These are phyloP conservation scores for Sporothrix brunneoviolacea DNA, from an alignment of 2,329 filamentous ascomycete genomes.

Conservation along the genomic window DNA sequence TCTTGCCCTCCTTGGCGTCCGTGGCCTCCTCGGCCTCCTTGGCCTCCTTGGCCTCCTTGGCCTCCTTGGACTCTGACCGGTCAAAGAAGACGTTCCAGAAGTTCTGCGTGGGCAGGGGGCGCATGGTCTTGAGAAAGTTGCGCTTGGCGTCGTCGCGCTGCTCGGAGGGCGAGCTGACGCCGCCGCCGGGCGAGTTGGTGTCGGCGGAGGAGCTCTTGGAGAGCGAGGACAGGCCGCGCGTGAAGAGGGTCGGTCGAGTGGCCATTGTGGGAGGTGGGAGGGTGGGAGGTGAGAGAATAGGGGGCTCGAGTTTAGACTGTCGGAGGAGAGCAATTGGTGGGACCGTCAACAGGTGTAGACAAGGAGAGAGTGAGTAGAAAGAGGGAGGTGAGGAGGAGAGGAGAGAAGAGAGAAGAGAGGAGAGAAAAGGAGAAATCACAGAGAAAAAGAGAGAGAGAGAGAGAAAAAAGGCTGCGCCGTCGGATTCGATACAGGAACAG, in stretches of 20 bases:
- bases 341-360: too few species aligned
- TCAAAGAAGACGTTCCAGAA: conserved; percentile 71
- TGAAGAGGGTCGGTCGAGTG: conserved; percentile 51
- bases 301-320: too few species aligned
- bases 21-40: background rate
- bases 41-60: background rate
- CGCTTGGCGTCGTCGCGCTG: conserved; percentile 74
- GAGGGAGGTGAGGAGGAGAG: too few species aligned
- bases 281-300: background rate
- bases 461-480: too few species aligned
- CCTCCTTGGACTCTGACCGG: too few species aligned
- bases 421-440: too few species aligned
- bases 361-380: too few species aligned
- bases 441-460: too few species aligned
- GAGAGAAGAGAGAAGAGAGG: too few species aligned
- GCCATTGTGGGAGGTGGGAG: conserved; percentile 37
- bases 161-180: conserved; percentile 61
- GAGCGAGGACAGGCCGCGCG: conserved; percentile 55
- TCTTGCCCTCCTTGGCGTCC: background rate
- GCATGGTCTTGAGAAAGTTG: conserved; percentile 70
- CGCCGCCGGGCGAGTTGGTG: conserved; percentile 51
- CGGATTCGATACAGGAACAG: too few species aligned
- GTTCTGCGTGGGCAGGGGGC: conserved; percentile 69
- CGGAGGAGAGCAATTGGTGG: too few species aligned
- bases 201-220: conserved; percentile 46